A percentile compares a stretch with the other conserved stretches of the same genome.
Conservation (phyloP, 257 asterid species). For the Echites panduratus region DNA sequence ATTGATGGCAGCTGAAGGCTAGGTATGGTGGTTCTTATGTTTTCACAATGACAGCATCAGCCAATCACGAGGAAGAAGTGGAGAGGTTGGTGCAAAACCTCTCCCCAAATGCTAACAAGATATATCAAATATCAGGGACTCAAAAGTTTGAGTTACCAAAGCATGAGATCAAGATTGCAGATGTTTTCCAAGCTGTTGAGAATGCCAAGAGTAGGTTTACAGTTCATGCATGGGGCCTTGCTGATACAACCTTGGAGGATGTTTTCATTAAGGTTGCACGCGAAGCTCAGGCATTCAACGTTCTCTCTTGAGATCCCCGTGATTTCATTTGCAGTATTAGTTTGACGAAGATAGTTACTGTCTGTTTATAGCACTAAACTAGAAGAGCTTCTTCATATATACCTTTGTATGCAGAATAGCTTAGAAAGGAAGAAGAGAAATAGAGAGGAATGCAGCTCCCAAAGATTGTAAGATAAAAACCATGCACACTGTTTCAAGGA, state of each 20-base stretch:
- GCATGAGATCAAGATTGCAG: slow-evolving; percentile 63
- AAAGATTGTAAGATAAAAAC: neutral
- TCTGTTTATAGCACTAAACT: neutral
- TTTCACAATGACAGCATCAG: slow-evolving; percentile 85
- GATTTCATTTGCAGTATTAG: neutral
- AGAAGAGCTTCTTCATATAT: neutral
- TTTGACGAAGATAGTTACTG: neutral
- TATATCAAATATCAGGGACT: slow-evolving; percentile 87
- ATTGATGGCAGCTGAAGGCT: slow-evolving; percentile 78
- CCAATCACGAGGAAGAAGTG: slow-evolving; percentile 63
- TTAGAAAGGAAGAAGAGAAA: neutral
- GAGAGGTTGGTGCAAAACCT: slow-evolving; percentile 49
- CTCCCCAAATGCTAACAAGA: slow-evolving; percentile 65
- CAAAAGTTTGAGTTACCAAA: slow-evolving; percentile 93
- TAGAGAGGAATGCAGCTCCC: neutral
- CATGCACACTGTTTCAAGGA: neutral
- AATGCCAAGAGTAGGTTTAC: slow-evolving; percentile 71
- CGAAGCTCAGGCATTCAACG: slow-evolving; percentile 55
- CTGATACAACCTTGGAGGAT: slow-evolving; percentile 89
- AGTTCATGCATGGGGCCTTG: slow-evolving; percentile 94
- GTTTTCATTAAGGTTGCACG: slow-evolving; percentile 94
- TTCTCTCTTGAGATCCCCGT: slow-evolving; percentile 27
- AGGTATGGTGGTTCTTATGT: slow-evolving; percentile 93
- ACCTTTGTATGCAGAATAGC: neutral
- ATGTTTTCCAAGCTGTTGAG: slow-evolving; percentile 86